Percentiles rank a stretch among this genome's conserved stretches.
phyloP scores from a whole-genome alignment of 2,329 filamentous ascomycete species.

The Calycina marina region DNA sequence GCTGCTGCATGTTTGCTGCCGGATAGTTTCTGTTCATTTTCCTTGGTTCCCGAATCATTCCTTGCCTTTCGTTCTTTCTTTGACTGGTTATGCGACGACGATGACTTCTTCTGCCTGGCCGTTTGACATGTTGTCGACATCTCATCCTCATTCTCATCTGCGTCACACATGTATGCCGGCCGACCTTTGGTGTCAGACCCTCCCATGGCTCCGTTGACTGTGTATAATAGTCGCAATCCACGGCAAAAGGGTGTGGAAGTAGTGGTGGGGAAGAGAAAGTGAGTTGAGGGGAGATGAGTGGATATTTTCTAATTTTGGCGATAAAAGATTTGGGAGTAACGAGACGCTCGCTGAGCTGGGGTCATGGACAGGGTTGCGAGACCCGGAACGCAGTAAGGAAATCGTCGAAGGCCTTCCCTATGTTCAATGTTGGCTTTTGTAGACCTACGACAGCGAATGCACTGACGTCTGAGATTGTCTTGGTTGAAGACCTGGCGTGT shows the following conservation, averaged over 20 bases:
- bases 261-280: conserved; percentile 10
- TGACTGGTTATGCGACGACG: conserved; percentile 1
- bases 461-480: too few species aligned
- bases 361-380: too few species aligned
- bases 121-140: conserved; percentile 2
- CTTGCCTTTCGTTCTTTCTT: conserved; percentile 1
- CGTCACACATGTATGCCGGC: conserved; percentile 7
- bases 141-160: conserved; percentile 3
- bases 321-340: too few species aligned
- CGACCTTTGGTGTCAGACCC: not conserved
- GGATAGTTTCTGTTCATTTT: conserved; percentile 5
- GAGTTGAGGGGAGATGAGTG: conserved; percentile 4
- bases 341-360: too few species aligned
- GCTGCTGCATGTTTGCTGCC: conserved; percentile 7
- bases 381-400: too few species aligned
- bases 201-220: not conserved
- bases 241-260: not conserved
- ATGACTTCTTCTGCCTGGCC: conserved; percentile 3
- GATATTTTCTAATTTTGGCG: not conserved
- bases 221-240: not conserved
- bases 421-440: too few species aligned
- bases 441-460: too few species aligned
- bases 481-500: too few species aligned
- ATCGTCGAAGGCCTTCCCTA: too few species aligned
- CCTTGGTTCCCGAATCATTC: conserved; percentile 3